Percentiles rank a stretch among this genome's conserved stretches.
These are phyloP conservation scores for Thermoascus crustaceus DNA, from an alignment of 2,329 filamentous ascomycete genomes.

Conservation along the genomic window DNA sequence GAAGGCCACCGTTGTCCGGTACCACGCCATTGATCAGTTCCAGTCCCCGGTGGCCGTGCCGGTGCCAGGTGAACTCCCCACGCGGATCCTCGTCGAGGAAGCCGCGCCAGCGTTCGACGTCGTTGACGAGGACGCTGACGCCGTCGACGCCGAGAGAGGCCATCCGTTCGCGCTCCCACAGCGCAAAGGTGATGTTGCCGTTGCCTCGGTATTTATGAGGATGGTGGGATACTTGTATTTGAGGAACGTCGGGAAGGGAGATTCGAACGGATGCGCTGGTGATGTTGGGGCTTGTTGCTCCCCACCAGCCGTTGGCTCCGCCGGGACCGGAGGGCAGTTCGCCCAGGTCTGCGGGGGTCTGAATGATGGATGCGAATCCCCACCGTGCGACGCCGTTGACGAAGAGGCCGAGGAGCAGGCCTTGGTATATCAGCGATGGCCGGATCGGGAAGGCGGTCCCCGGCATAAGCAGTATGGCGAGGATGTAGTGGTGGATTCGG, in stretches of 20 bases:
- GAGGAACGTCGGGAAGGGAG: slow-evolving; percentile 32
- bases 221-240: slow-evolving; percentile 5
- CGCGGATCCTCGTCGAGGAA: slow-evolving; percentile 44
- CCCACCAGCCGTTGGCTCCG: slow-evolving; percentile 36
- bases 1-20: slow-evolving; percentile 13
- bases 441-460: slow-evolving; percentile 85
- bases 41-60: slow-evolving; percentile 32
- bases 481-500: slow-evolving; percentile 90
- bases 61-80: slow-evolving; percentile 45
- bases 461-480: slow-evolving; percentile 76
- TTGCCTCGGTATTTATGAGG: slow-evolving; percentile 27
- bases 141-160: slow-evolving; percentile 42
- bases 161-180: slow-evolving; percentile 37
- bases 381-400: slow-evolving; percentile 89
- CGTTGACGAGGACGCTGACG: slow-evolving; percentile 53
- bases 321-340: slow-evolving; percentile 39
- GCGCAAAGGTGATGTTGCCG: slow-evolving; percentile 38
- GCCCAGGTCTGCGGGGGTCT: slow-evolving; percentile 65
- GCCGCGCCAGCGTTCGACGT: slow-evolving; percentile 53
- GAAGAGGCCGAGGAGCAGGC: slow-evolving; percentile 80
- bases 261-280: slow-evolving; percentile 38
- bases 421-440: slow-evolving; percentile 77
- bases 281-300: slow-evolving; percentile 45
- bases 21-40: slow-evolving; percentile 21
- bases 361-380: slow-evolving; percentile 83